Evolutionary conservation across 225 moss, liverwort and hornwort species (phyloP).

Genomic region (Pleurozium schreberi): DNA sequence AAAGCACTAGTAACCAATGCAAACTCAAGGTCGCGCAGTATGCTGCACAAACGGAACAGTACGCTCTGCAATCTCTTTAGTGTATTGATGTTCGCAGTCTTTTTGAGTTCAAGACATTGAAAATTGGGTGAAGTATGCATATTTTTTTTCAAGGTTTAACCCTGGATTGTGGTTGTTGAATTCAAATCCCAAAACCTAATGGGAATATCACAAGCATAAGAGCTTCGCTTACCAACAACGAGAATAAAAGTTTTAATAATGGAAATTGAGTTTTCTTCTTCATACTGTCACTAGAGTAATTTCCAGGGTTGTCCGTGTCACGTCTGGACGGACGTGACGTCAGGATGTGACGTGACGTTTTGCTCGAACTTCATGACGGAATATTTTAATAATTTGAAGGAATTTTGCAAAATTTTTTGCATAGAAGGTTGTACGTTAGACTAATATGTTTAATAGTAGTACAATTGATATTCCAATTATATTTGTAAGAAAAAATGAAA

Average conservation of each 20-base stretch:
- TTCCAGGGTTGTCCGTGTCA: too few species aligned
- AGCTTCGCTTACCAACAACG: too few species aligned
- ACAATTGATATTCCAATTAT: too few species aligned
- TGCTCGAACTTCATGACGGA: too few species aligned
- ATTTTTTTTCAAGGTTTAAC: not conserved
- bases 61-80: conserved; percentile 1
- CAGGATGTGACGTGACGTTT: too few species aligned
- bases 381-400: too few species aligned
- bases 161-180: not conserved
- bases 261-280: not conserved
- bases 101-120: not conserved
- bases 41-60: conserved; percentile 93
- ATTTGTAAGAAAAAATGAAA: too few species aligned
- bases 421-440: too few species aligned
- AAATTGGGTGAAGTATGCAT: not conserved
- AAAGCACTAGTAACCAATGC: conserved; percentile 95
- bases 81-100: not conserved
- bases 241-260: not conserved
- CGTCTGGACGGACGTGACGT: too few species aligned
- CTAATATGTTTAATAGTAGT: too few species aligned
- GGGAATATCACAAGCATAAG: not conserved
- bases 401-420: too few species aligned
- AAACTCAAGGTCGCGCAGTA: conserved; percentile 97
- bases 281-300: not conserved
- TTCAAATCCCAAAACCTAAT: not conserved